These are phyloP conservation scores for Botrytis aclada DNA, from an alignment of 2,329 filamentous ascomycete species.

Conservation along the genomic window DNA sequence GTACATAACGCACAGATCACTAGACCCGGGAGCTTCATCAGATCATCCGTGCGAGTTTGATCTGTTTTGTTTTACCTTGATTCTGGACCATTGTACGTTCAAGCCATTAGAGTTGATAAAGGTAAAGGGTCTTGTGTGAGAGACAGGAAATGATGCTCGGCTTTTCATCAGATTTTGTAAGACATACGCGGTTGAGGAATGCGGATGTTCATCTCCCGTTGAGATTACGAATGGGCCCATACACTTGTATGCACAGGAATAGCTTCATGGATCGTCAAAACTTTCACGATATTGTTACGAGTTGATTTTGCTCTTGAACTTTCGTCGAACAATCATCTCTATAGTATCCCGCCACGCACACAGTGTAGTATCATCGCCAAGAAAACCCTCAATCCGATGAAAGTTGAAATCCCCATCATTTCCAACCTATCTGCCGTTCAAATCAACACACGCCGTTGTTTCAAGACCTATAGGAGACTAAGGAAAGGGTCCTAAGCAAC, in stretches of 20 bases:
- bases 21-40: not conserved
- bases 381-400: not conserved
- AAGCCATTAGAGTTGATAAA: not conserved
- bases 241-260: not conserved
- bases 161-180: not conserved
- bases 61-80: not conserved
- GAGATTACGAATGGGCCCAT: not conserved
- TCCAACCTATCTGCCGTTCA: not conserved
- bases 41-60: slow-evolving; percentile 8
- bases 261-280: not conserved
- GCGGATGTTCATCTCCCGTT: not conserved
- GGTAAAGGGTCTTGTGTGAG: too few species aligned
- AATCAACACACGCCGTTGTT: not conserved
- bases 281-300: not conserved
- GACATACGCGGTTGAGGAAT: not conserved
- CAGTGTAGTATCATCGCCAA: not conserved
- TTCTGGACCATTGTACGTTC: not conserved
- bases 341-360: not conserved
- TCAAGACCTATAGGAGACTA: not conserved
- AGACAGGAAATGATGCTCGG: not conserved
- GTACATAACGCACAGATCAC: not conserved
- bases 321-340: not conserved
- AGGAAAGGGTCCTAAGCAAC: not conserved
- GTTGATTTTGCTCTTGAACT: not conserved
- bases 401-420: not conserved